Percentiles rank a stretch among this genome's conserved stretches.
Conservation (phyloP, 2,329 filamentous ascomycete species). For the Parascedosporium putredinis region DNA sequence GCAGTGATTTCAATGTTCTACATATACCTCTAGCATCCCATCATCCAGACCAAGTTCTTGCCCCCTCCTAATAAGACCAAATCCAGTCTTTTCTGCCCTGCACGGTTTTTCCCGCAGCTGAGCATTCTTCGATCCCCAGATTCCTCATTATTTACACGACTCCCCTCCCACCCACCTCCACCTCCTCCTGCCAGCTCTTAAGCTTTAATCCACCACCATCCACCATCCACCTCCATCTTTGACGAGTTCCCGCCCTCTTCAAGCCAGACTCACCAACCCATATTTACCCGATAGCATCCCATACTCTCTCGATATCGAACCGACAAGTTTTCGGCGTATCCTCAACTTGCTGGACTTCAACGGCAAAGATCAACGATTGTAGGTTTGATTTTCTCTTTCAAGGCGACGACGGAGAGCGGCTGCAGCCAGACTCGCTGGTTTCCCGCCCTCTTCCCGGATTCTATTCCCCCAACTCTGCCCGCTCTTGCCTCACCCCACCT, state of each 20-base stretch:
- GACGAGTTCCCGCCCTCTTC: too few species aligned
- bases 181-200: not conserved
- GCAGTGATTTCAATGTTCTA: not conserved
- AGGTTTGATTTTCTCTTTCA: not conserved
- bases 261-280: too few species aligned
- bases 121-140: conserved; percentile 4
- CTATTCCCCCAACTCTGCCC: not conserved
- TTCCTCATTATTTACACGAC: conserved; percentile 2
- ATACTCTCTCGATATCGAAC: too few species aligned
- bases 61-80: too few species aligned
- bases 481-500: not conserved
- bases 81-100: conserved; percentile 3
- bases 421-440: not conserved
- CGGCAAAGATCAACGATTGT: not conserved
- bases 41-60: too few species aligned
- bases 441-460: not conserved
- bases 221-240: not conserved
- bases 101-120: not conserved
- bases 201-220: not conserved
- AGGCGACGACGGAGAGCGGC: not conserved
- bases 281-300: too few species aligned
- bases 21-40: conserved; percentile 5
- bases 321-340: too few species aligned
- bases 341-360: too few species aligned
- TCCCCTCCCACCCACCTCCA: not conserved